A percentile compares a stretch with the other conserved stretches of the same genome.
phyloP scores from a whole-genome alignment of 2,329 filamentous ascomycete species.

The Orbilia brochopaga region DNA sequence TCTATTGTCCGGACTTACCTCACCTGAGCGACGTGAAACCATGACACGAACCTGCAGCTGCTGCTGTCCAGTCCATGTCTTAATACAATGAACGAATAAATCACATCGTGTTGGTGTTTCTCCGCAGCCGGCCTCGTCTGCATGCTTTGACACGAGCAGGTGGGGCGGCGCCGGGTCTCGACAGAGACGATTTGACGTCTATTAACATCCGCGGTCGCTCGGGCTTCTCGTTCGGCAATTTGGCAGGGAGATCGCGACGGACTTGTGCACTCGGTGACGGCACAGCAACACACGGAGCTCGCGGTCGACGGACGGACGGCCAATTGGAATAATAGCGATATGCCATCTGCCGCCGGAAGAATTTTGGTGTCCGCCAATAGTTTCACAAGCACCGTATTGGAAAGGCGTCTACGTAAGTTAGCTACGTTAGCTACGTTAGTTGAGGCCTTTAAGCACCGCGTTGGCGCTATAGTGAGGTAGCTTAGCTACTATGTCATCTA shows the following conservation, averaged over 20 bases:
- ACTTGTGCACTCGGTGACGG: not conserved
- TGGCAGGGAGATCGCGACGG: too few species aligned
- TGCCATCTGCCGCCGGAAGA: not conserved
- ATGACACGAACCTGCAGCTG: too few species aligned
- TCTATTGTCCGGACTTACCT: too few species aligned
- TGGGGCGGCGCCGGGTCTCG: not conserved
- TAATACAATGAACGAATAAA: too few species aligned
- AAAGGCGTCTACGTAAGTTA: not conserved
- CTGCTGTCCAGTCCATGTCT: too few species aligned
- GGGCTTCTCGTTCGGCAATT: not conserved
- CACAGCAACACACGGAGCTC: not conserved
- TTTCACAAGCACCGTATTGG: not conserved
- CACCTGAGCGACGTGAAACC: too few species aligned
- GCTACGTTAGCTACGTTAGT: not conserved
- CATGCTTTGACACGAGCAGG: constrained; percentile 1
- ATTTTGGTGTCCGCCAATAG: not conserved
- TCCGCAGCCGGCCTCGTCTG: not conserved
- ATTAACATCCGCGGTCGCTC: not conserved
- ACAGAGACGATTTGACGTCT: not conserved
- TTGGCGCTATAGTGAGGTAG: too few species aligned
- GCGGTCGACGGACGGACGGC: not conserved
- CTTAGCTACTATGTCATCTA: too few species aligned
- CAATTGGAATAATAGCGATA: not conserved
- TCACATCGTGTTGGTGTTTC: not conserved
- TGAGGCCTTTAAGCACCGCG: too few species aligned